Conservation (phyloP, 495 filamentous ascomycete species). For the Hypoxylon lienhwacheense region DNA sequence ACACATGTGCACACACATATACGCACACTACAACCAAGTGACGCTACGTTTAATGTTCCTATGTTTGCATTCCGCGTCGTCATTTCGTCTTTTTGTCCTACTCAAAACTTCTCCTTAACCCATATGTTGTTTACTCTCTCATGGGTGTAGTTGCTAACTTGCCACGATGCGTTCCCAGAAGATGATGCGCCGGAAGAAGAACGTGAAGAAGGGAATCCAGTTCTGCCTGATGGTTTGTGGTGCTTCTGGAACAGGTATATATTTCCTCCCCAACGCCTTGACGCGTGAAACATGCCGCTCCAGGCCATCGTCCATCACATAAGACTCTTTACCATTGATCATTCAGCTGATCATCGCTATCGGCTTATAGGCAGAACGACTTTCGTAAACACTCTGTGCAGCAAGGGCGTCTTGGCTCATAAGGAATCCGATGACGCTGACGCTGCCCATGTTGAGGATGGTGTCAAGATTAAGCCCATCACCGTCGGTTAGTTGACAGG, state of each 20-base stretch:
- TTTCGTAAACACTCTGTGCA: conserved; percentile 98
- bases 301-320: too few species aligned
- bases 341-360: conserved; percentile 36
- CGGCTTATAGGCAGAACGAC: conserved; percentile 78
- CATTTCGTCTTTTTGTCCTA: conserved; percentile 7
- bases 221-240: conserved; percentile 99
- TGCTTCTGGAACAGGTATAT: conserved; percentile 93
- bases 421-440: conserved; percentile 89
- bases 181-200: conserved; percentile 99
- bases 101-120: conserved; percentile 11
- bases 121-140: conserved; percentile 9
- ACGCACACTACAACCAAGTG: conserved; percentile 26
- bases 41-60: conserved; percentile 19
- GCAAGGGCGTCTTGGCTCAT: conserved; percentile 82
- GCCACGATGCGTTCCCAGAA: conserved; percentile 59
- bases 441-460: conserved; percentile 90
- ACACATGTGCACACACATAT: too few species aligned
- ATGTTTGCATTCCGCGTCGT: conserved; percentile 6
- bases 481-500: conserved; percentile 77
- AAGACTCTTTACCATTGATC: too few species aligned
- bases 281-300: conserved; percentile 15
- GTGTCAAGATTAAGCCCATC: conserved; percentile 96
- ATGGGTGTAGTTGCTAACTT: conserved; percentile 38
- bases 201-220: conserved; percentile 99
- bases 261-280: conserved; percentile 15